These are phyloP conservation scores for Cutaneotrichosporon spelunceum DNA, from an alignment of 1,284 basidiomycete genomes.

Conservation along the genomic window DNA sequence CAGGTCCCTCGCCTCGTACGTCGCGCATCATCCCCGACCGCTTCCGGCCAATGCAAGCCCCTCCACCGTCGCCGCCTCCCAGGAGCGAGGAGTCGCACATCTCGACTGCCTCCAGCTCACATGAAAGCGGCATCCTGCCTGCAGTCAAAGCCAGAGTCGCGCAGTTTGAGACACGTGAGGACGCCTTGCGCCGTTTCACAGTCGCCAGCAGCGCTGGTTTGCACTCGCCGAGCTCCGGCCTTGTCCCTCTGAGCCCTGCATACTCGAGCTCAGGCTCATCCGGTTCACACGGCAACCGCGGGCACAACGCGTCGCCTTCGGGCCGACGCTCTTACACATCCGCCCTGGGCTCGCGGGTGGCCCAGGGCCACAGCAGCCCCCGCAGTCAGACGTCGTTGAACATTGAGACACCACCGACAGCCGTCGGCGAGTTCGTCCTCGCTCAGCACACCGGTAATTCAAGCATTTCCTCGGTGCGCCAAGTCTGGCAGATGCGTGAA, in stretches of 20 bases:
- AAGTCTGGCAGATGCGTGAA: not conserved
- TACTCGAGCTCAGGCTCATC: constrained; percentile 2
- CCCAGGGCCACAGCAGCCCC: not conserved
- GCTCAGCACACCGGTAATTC: not conserved
- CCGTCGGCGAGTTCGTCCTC: not conserved
- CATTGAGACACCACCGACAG: not conserved
- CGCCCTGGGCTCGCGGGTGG: constrained; percentile 7
- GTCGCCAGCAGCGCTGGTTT: constrained; percentile 29
- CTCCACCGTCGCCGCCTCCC: not conserved
- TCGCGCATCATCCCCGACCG: constrained; percentile 17
- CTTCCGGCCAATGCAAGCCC: constrained; percentile 15
- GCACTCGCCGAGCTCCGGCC: not conserved
- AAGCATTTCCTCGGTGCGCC: not conserved
- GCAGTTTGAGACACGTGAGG: constrained; percentile 42
- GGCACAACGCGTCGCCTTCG: not conserved
- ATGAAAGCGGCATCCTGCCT: constrained; percentile 26
- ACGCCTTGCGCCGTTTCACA: constrained; percentile 42
- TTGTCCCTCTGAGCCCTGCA: not conserved
- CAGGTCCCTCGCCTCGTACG: not conserved
- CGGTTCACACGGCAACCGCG: not conserved
- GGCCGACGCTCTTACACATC: constrained; percentile 13
- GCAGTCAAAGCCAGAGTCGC: constrained; percentile 38
- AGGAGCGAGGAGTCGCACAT: constrained; percentile 16
- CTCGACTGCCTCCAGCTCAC: constrained; percentile 23
- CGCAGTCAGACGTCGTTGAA: not conserved